Conservation (phyloP, 176 grass and related monocot genomes). For the Areca catechu region DNA sequence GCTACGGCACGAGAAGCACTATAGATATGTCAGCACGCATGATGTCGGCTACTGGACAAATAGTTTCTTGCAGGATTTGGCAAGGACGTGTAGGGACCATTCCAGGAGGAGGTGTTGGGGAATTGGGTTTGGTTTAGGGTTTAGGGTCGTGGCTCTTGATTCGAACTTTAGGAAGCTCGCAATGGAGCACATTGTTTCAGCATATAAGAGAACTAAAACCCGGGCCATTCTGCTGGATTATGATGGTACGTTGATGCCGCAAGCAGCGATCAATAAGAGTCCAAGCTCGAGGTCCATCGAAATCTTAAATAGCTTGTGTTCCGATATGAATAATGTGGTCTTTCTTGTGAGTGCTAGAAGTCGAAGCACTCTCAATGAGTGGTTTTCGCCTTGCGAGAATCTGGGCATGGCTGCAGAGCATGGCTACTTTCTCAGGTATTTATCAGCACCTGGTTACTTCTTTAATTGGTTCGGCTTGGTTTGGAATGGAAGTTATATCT, state of each 20-base stretch:
- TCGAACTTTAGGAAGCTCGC: conserved; percentile 84
- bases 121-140: conserved; percentile 89
- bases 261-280: conserved; percentile 48
- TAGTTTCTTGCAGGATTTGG: conserved; percentile 66
- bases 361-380: too few relatives aligned
- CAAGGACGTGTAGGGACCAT: conserved; percentile 84
- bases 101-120: conserved; percentile 88
- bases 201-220: conserved; percentile 53
- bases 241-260: conserved; percentile 86
- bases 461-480: too few relatives aligned
- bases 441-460: too few relatives aligned
- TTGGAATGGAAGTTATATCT: too few relatives aligned
- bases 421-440: too few relatives aligned
- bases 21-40: conserved; percentile 75
- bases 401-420: too few relatives aligned
- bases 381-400: too few relatives aligned
- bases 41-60: conserved; percentile 86
- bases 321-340: too few relatives aligned
- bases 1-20: conserved; percentile 94
- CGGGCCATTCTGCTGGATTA: conserved; percentile 88
- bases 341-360: too few relatives aligned
- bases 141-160: conserved; percentile 90
- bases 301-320: too few relatives aligned
- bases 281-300: conserved; percentile 17
- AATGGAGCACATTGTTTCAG: conserved; percentile 62